Conservation (phyloP, 768 basidiomycete species). For the Punctularia strigosozonata region DNA sequence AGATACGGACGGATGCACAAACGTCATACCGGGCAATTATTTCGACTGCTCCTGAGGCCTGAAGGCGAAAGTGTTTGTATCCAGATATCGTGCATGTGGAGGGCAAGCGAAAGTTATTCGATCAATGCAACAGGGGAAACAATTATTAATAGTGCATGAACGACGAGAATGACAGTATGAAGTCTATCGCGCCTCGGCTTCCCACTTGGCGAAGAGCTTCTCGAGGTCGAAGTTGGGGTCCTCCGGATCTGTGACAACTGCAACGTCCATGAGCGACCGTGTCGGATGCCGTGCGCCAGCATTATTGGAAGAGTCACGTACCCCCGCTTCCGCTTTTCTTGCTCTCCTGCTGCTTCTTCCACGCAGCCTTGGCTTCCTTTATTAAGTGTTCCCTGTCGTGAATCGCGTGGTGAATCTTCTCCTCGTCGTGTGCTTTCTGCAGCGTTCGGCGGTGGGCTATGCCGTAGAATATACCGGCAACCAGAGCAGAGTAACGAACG, state of each 20-base stretch:
- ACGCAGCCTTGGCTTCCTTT: constrained; percentile 81
- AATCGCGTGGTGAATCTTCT: constrained; percentile 61
- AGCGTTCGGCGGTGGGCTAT: constrained; percentile 86
- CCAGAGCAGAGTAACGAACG: constrained; percentile 85
- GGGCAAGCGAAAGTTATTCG: no score
- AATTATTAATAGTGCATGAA: no score
- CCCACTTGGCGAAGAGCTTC: constrained; percentile 70
- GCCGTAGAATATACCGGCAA: constrained; percentile 82
- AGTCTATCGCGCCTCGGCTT: constrained; percentile 33
- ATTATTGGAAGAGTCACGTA: constrained; percentile 25
- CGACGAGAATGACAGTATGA: no score
- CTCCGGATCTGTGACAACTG: constrained; percentile 90
- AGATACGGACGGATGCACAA: constrained; percentile 42
- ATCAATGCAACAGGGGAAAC: no score
- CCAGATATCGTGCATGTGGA: no score
- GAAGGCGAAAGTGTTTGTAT: no score
- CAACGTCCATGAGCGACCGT: not conserved
- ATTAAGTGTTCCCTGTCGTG: constrained; percentile 70
- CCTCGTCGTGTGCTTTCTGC: constrained; percentile 67
- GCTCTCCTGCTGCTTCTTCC: constrained; percentile 64
- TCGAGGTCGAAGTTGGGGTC: constrained; percentile 95
- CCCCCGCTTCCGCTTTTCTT: constrained; percentile 39
- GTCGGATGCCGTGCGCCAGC: no score
- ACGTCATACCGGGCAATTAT: constrained; percentile 42
- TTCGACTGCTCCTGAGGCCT: constrained; percentile 34